Evolutionary conservation across 495 filamentous ascomycete species (phyloP), one percentile per base, ranked within the genome.

Genomic region (Penicillium daleae): DNA sequence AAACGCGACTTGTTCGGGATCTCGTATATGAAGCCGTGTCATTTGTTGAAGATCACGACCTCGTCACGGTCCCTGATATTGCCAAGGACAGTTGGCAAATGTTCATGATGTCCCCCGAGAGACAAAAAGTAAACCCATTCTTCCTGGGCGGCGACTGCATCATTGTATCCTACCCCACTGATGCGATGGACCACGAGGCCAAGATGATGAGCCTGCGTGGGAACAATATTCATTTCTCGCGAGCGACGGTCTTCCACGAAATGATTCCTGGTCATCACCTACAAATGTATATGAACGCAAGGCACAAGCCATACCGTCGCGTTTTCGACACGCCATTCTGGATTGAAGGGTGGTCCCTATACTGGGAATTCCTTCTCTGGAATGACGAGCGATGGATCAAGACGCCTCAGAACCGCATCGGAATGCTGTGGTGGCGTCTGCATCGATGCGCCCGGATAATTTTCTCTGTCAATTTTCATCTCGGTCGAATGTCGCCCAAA

Each of bases 211-310:
- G 74, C 52, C 75, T 84, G 75, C 78, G 82, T 10, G 81, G 81
- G 4, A 85, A 84, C 67, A 84, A 82, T 62, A 64, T 75, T 17
- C 80, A 80, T 68, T 84, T 84, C 65, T 72, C 79, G 1, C 78
- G 80, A 6, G 79, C 81, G 4, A 84, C 80, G 1, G 80, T 80
- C 8, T 83, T 83, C 62, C 82, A 85, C 67, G 83, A 85, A 70
- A 77, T 84, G 74, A 81, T 85, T 32, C 82, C 83, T 0, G 81
- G 82, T 17, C 81, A 85, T 64, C 81, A 81, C 55, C 68, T 85
- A 32, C 83, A 85, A 59, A 61, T 78, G 40, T 76, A 78, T 61
- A 67, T 78, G 46, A 75, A 74, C 21, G 71, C 71, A 12, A 76
- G 81, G 12, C 65, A 76, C 57, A 71, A 63, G 53, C 74, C 80